These are phyloP conservation scores for Rhizophagus prolifer DNA, from an alignment of 192 early-diverging fungal genomes.

Conservation along the genomic window DNA sequence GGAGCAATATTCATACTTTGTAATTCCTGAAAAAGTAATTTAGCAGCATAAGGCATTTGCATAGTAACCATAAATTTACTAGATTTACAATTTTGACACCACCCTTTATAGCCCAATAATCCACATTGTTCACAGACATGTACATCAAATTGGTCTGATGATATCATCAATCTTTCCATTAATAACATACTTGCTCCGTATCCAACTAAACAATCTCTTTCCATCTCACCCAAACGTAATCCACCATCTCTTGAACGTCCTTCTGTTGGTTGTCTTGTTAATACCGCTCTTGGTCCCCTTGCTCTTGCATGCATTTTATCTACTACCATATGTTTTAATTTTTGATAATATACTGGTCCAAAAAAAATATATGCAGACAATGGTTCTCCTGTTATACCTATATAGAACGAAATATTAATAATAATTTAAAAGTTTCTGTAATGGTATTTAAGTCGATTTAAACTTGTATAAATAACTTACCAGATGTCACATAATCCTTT, in stretches of 20 bases:
- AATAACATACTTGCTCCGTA: constrained; percentile 93
- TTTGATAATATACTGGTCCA: constrained; percentile 96
- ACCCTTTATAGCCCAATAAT: constrained; percentile 83
- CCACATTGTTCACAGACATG: constrained; percentile 91
- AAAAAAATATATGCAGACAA: constrained; percentile 95
- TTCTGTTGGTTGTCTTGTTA: constrained; percentile 96
- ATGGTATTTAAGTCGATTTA: neutral
- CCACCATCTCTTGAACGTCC: constrained; percentile 97
- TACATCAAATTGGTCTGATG: constrained; percentile 91
- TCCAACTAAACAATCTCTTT: constrained; percentile 96
- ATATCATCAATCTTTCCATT: constrained; percentile 91
- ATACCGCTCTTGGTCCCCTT: constrained; percentile 84
- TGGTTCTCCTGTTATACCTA: constrained; percentile 81
- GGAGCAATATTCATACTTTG: constrained; percentile 95
- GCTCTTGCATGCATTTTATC: constrained; percentile 99
- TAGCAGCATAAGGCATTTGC: constrained; percentile 97
- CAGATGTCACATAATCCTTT: constrained; percentile 95
- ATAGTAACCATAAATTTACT: constrained; percentile 83
- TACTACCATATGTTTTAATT: constrained; percentile 98
- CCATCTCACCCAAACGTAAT: constrained; percentile 97
- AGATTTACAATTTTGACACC: constrained; percentile 91
- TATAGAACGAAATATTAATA: neutral
- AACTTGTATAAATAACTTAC: constrained; percentile 32
- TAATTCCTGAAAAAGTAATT: constrained; percentile 97
- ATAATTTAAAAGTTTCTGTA: neutral